Evolutionary conservation across 176 grass and related monocot species (phyloP), one percentile per base, ranked within the genome.

Genomic region (Oryza brachyantha): DNA sequence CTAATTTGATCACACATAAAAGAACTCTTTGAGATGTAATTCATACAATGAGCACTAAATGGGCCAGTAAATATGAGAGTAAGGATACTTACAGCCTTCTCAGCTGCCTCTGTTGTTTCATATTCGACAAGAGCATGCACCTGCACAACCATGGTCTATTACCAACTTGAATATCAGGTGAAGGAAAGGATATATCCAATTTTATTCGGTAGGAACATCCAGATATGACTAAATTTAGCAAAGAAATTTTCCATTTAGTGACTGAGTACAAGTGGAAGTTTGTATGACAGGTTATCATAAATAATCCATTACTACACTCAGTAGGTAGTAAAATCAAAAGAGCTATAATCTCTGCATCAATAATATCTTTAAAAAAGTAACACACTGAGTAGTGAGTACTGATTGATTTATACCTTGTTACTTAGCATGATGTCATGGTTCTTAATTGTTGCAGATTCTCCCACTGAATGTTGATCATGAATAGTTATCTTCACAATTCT

Each of bases 91-190:
- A 99, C 96, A 79, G 96, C 92, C 60, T 83, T 91, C 67, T 89
- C 88, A 81, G 92, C 90, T 22, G 80, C 85, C 66, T 89, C 88
- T 36, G 76, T 40, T 64, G 90, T 75, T 73, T 84, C 78, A 83
- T 89, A 99, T 66, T 95, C 90, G 73, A 99, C 90, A 87, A 95
- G 73, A 29, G 84, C 86, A 86, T 99, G 81, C 29, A 93, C 81
- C 96, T 99, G 84, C 71, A 29, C 10, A 86, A 78, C 77, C 39
- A 11, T 25, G 59, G 17, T 58, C 57, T 2, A 17, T 76, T 72
- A 90, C 7, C n/a, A 69, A 82, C 29, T 14, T 43, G n/a, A 4
- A 74, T 11, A 34, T 29, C 45, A 37, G 19, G 27, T 43, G 11
- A 61, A 72, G 11, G 46, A 72, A 71, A 66, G 34, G 59, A 87